Percentiles rank a stretch among this genome's conserved stretches.
Evolutionary conservation across 2,329 filamentous ascomycete species (phyloP).

Genomic region (Stemphylium beticola): DNA sequence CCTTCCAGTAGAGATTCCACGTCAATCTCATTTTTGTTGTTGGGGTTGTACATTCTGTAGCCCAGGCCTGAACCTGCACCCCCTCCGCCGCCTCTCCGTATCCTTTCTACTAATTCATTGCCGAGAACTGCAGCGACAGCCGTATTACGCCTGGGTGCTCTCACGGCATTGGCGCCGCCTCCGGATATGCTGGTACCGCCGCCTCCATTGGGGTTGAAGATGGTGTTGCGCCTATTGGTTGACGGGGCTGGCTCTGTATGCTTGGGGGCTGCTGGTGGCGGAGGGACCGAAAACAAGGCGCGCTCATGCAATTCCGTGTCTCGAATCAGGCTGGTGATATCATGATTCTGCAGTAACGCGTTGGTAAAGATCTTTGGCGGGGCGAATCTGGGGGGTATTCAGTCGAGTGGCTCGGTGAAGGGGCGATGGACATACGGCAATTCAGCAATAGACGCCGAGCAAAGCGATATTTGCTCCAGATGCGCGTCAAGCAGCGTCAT

Average conservation of each 20-base stretch:
- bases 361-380: constrained; percentile 95
- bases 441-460: constrained; percentile 56
- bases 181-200: constrained; percentile 41
- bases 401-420: constrained; percentile 9
- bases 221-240: constrained; percentile 56
- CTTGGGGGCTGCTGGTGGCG: constrained; percentile 61
- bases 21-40: constrained; percentile 74
- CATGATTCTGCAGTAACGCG: constrained; percentile 82
- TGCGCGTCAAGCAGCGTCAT: constrained; percentile 56
- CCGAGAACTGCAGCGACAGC: constrained; percentile 91
- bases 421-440: constrained; percentile 47
- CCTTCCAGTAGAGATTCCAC: constrained; percentile 83
- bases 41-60: constrained; percentile 50
- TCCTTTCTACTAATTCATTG: constrained; percentile 82
- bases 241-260: constrained; percentile 53
- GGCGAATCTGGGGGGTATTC: constrained; percentile 69
- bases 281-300: constrained; percentile 90
- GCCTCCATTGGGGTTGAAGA: constrained; percentile 50
- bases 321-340: constrained; percentile 92
- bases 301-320: constrained; percentile 95
- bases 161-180: constrained; percentile 52
- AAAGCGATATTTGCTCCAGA: constrained; percentile 58
- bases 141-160: constrained; percentile 71
- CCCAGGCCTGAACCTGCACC: constrained; percentile 59
- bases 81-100: constrained; percentile 65